These are phyloP conservation scores for Stachybotrys echinatus DNA, from an alignment of 2,329 filamentous ascomycete genomes.

Conservation along the genomic window DNA sequence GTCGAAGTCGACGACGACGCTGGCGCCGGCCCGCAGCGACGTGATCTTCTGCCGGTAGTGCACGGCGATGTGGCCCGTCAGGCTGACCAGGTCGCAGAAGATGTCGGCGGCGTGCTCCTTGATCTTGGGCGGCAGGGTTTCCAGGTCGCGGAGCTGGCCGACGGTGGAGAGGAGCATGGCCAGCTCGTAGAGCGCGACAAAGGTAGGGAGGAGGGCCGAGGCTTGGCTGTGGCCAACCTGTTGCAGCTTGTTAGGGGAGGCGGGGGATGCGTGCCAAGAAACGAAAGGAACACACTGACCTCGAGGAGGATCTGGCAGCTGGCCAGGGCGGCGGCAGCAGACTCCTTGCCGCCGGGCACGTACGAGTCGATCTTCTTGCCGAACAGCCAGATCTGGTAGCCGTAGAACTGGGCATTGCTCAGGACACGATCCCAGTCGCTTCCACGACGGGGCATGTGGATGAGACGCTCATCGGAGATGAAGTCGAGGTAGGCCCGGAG, in stretches of 20 bases:
- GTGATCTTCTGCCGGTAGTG: slow-evolving; percentile 29
- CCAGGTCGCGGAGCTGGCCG: slow-evolving; percentile 29
- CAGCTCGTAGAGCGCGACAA: slow-evolving; percentile 32
- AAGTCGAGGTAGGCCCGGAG: slow-evolving; percentile 24
- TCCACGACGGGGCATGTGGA: slow-evolving; percentile 34
- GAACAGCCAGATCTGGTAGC: slow-evolving; percentile 31
- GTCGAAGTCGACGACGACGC: slow-evolving; percentile 28
- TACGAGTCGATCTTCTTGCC: slow-evolving; percentile 23
- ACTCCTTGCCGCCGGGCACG: slow-evolving; percentile 10
- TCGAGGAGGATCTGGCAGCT: slow-evolving; percentile 32
- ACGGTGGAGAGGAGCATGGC: slow-evolving; percentile 29
- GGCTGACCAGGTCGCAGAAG: slow-evolving; percentile 27
- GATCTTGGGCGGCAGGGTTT: slow-evolving; percentile 22
- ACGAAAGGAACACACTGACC: slow-evolving; percentile 14
- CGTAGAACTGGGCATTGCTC: slow-evolving; percentile 34
- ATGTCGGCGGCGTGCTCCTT: slow-evolving; percentile 25
- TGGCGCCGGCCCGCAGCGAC: slow-evolving; percentile 15
- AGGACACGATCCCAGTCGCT: slow-evolving; percentile 35
- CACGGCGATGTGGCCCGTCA: slow-evolving; percentile 26
- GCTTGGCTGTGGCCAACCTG: slow-evolving; percentile 33
- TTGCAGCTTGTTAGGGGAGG: too few species aligned
- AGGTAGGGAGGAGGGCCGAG: slow-evolving; percentile 30
- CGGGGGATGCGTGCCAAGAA: too few species aligned
- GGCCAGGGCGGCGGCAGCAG: slow-evolving; percentile 26
- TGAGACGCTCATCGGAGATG: slow-evolving; percentile 32